Percentiles rank a stretch among this genome's conserved stretches.
Evolutionary conservation across 1,284 basidiomycete species (phyloP).

Genomic region (Pseudozyma sp.): DNA sequence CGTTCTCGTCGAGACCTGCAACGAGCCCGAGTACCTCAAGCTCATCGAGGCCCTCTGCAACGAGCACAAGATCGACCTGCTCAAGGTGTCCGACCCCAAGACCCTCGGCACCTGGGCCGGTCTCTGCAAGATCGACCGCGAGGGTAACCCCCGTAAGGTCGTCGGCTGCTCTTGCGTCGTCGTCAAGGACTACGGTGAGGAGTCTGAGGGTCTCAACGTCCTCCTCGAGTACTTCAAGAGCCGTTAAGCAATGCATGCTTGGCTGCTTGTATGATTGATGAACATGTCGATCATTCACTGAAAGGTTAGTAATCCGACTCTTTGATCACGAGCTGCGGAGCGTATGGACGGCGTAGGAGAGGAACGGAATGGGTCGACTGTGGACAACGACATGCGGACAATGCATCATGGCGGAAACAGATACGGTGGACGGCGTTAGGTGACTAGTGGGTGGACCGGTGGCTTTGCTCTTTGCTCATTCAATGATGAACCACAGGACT

Average conservation of each 20-base stretch:
- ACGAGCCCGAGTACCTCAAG: constrained; percentile 99
- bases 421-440: neutral
- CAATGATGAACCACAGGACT: constrained; percentile 62
- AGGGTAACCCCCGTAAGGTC: constrained; percentile 97
- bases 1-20: constrained; percentile 98
- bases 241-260: constrained; percentile 70
- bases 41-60: constrained; percentile 99
- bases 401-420: neutral
- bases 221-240: constrained; percentile 97
- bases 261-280: neutral
- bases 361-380: neutral
- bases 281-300: neutral
- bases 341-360: too few species aligned
- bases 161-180: constrained; percentile 82
- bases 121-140: constrained; percentile 93
- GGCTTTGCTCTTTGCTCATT: constrained; percentile 36
- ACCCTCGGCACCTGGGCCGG: constrained; percentile 95
- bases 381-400: too few species aligned
- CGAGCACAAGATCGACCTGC: constrained; percentile 98
- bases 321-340: neutral
- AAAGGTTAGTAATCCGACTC: constrained; percentile 41
- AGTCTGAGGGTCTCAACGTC: constrained; percentile 95
- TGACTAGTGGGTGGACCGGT: neutral
- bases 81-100: constrained; percentile 97
- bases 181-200: constrained; percentile 96